These are phyloP conservation scores for Monocercomonoides exilis DNA, from an alignment of 78 protist genomes.

Conservation along the genomic window DNA sequence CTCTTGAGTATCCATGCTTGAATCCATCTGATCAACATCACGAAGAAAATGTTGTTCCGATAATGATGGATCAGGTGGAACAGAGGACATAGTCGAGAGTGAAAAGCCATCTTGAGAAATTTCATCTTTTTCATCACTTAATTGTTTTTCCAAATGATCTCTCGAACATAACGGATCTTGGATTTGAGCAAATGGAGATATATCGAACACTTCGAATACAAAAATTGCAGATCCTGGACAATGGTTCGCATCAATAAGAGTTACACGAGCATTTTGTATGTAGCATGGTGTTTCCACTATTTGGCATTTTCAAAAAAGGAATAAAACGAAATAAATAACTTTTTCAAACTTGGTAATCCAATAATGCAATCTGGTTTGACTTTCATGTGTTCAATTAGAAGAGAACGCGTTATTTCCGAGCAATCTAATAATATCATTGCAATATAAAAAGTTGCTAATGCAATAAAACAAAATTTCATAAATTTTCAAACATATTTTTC, in stretches of 20 bases:
- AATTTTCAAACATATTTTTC: slow-evolving; percentile 28
- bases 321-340: slow-evolving; percentile 9
- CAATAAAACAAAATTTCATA: too few relatives aligned
- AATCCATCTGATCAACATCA: too few relatives aligned
- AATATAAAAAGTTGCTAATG: neutral
- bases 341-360: neutral
- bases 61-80: too few relatives aligned
- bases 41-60: too few relatives aligned
- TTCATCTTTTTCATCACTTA: too few relatives aligned
- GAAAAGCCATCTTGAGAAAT: too few relatives aligned
- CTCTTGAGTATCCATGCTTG: too few relatives aligned
- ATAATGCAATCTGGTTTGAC: neutral
- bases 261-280: slow-evolving; percentile 36
- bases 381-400: neutral
- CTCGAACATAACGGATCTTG: too few relatives aligned
- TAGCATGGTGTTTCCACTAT: neutral
- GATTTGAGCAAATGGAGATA: too few relatives aligned
- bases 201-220: slow-evolving; percentile 34
- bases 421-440: neutral
- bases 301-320: slow-evolving; percentile 32
- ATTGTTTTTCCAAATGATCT: too few relatives aligned
- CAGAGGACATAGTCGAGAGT: too few relatives aligned
- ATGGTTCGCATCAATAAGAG: slow-evolving; percentile 69
- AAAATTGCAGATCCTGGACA: slow-evolving; percentile 70
- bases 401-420: neutral